A percentile compares a stretch with the other conserved stretches of the same genome.
Conservation (phyloP, 2,329 filamentous ascomycete species). For the Cercospora brassicicola region DNA sequence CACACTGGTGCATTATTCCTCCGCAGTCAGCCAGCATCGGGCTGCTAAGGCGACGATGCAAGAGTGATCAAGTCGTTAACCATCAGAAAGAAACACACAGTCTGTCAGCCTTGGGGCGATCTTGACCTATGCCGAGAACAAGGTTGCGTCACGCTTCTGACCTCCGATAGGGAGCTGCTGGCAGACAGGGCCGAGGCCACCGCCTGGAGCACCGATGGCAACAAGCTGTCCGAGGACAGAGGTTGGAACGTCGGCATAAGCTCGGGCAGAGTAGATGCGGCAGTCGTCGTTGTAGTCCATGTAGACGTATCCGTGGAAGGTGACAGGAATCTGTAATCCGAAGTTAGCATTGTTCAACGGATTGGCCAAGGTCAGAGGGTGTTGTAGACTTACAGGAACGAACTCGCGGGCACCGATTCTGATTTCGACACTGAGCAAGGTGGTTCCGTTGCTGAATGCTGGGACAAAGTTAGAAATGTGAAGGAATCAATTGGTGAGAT, state of each 20-base stretch:
- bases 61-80: neutral
- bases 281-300: conserved; percentile 26
- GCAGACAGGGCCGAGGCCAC: neutral
- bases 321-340: neutral
- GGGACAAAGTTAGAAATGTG: neutral
- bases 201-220: conserved; percentile 29
- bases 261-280: conserved; percentile 22
- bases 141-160: neutral
- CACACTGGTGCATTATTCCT: neutral
- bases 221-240: neutral
- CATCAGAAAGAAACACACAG: neutral
- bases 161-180: conserved; percentile 9
- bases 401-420: conserved; percentile 11
- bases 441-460: conserved; percentile 21
- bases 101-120: neutral
- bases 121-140: neutral
- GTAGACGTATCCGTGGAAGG: conserved; percentile 24
- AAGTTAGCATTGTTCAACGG: neutral
- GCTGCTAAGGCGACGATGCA: neutral
- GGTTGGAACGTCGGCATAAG: conserved; percentile 17
- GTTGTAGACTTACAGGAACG: conserved; percentile 4
- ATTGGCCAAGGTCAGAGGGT: neutral
- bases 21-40: neutral
- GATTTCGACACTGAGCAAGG: conserved; percentile 18
- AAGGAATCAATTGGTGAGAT: neutral